Evolutionary conservation across 352 stramenopile species (phyloP).

Genomic region (Phytopythium boreale): DNA sequence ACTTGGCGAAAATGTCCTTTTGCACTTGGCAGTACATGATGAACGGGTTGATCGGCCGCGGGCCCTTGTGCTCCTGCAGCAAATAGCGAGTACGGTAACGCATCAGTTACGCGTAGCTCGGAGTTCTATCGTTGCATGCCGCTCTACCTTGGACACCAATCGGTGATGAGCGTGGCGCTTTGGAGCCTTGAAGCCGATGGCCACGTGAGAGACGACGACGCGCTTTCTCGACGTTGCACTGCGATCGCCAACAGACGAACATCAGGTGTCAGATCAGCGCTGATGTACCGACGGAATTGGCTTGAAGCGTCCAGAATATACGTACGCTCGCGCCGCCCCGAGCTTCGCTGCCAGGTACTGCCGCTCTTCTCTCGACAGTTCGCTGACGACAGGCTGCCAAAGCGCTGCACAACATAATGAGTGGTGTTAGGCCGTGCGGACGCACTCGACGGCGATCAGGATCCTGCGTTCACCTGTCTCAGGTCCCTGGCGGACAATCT

Average conservation of each 20-base stretch:
- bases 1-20: conserved; percentile 54
- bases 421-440: not conserved
- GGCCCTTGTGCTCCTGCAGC: conserved; percentile 45
- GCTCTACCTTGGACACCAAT: conserved; percentile 21
- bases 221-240: conserved; percentile 54
- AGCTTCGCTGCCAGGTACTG: conserved; percentile 61
- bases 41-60: conserved; percentile 75
- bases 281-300: not conserved
- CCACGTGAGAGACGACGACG: conserved; percentile 11
- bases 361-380: conserved; percentile 63
- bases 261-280: conserved; percentile 3
- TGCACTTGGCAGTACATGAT: conserved; percentile 84
- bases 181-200: conserved; percentile 21
- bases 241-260: not conserved
- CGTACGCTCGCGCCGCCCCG: conserved; percentile 32
- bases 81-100: not conserved
- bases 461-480: conserved; percentile 30
- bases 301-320: conserved; percentile 6
- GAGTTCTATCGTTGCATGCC: too few relatives aligned
- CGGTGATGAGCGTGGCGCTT: conserved; percentile 18
- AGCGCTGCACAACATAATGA: conserved; percentile 27
- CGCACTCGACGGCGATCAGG: not conserved
- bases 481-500: conserved; percentile 42
- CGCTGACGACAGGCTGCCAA: conserved; percentile 70
- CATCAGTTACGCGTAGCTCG: not conserved